Base-by-base conservation (phyloP, 495 filamentous ascomycete genomes). In the Aspergillus egyptiacus region DNA sequence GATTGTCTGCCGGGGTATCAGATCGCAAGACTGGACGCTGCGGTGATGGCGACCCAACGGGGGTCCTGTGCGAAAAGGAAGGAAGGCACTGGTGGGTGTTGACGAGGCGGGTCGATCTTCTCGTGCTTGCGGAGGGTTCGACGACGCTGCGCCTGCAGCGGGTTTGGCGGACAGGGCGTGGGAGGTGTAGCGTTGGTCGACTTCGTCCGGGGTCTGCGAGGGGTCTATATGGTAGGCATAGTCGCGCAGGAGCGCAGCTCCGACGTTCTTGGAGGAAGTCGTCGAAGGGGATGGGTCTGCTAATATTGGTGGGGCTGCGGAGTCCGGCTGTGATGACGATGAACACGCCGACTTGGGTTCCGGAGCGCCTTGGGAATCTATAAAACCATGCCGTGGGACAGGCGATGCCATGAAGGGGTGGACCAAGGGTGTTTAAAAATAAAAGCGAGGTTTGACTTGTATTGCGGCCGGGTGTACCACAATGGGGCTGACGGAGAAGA, bases 1-100 rank as follows among this genome's bases (percentile, higher is more conserved):
- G 59, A 96, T 83, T 18, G 87, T 91, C 67, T 91, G 89, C 20
- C 84, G 81, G 19, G 89, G 87, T 48, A 91, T 77, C 24, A 81
- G 78, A 53, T 89, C 84, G 50, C 82, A 75, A 10, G 86, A 86
- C 32, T 80, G 70, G 8, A 78, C 71, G 72, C 75, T 82, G 61
- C 79, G 82, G 38, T 70, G 74, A 61, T 79, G 83, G 54, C 69
- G 62, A 36, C 38, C 50, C 50, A 48, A 61, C 65, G 46, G 73
- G 40, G 73, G 62, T 32, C 73, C 73, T 32, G 67, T 51, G 35
- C 64, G 69, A 22, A 71, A 61, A 10, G 63, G 64, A 37, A 65
- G 63, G 47, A 76, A 64, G 22, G 68, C 54, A 47, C 64, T 59
- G 25, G 62, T 57, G 28, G 67, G 56, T 31, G 66, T 34, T 20